A percentile compares a stretch with the other conserved stretches of the same genome.
phyloP scores from a whole-genome alignment of 345 rosid species.

The Dipteronia sinensis region DNA sequence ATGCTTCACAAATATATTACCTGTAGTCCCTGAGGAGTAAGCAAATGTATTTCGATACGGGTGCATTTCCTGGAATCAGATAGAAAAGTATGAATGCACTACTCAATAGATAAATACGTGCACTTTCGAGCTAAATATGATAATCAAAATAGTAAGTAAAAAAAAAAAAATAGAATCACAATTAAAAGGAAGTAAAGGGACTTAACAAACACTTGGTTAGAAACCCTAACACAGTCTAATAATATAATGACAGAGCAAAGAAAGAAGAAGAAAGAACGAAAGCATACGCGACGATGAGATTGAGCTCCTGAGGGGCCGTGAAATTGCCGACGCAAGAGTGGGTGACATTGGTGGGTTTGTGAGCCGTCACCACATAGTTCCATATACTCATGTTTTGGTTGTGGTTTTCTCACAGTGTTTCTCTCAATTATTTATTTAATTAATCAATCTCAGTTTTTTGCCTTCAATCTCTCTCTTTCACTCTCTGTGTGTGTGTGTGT shows the following conservation, averaged over 20 bases:
- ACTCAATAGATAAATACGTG: not conserved
- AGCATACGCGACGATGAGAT: slow-evolving; percentile 85
- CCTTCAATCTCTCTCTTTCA: no score
- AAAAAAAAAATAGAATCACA: no score
- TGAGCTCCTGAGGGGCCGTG: slow-evolving; percentile 88
- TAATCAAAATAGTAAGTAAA: no score
- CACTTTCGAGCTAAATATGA: no score
- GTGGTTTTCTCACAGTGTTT: no score
- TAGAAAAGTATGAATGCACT: not conserved
- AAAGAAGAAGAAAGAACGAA: not conserved
- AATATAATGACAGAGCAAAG: not conserved
- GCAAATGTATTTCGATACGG: slow-evolving; percentile 85
- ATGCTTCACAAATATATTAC: slow-evolving; percentile 32
- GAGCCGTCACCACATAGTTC: slow-evolving; percentile 67
- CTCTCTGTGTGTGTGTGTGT: no score
- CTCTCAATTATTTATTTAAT: no score
- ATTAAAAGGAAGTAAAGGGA: no score
- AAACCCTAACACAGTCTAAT: not conserved
- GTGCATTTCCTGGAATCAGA: slow-evolving; percentile 78
- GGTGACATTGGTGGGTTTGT: slow-evolving; percentile 83
- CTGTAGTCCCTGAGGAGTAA: slow-evolving; percentile 81
- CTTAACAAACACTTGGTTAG: not conserved
- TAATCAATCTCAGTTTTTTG: no score
- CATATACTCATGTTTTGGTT: slow-evolving; percentile 43
- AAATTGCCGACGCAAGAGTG: slow-evolving; percentile 97